Evolutionary conservation across 495 filamentous ascomycete species (phyloP), one percentile per base, ranked within the genome.

Genomic region (Penicillium canescens): DNA sequence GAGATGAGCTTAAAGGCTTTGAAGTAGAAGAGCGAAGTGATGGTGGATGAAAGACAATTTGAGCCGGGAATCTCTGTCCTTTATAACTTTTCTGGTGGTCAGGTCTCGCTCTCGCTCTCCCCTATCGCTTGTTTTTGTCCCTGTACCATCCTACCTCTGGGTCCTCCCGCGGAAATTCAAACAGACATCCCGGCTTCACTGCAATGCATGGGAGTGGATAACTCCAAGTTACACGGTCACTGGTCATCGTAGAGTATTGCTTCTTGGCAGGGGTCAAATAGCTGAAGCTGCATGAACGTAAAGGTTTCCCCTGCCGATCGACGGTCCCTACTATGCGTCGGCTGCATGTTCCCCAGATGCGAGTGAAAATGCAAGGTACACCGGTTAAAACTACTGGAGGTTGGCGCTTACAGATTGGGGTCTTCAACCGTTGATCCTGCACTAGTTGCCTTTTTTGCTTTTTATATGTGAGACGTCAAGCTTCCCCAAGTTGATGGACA

Each of bases 31-130:
- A 52, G 46, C 18, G 44, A 55, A 53, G 47, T 35, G 52, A 55
- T 59, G 54, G 47, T 13, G 52, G 53, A 31, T 46, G n/a, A 38
- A 42, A 37, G 18, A 14, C 2, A 24, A 2, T n/a, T 36, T 16
- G 14, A 7, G 10, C 26, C 12, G 40, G 52, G 46, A 33, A 20
- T 33, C 33, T 41, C 24, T 37, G 8, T 11, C 40, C 49, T 63
- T 63, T 66, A 63, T 66, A 66, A 16, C 44, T 48, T 44, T 53
- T 11, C 16, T 23, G 6, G 11, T 16, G 23, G 6, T 10, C 8
- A 31, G 4, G 8, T 24, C 28, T 23, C 34, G 7, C 26, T 36
- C 39, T 42, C 8, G 16, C 44, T 41, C 23, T 39, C 9, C 41
- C 9, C 2, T 49, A 3, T 39, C 24, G 5, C 2, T 18, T 21